Base-by-base conservation (phyloP, 2,329 filamentous ascomycete genomes). In the Claviceps monticola region DNA sequence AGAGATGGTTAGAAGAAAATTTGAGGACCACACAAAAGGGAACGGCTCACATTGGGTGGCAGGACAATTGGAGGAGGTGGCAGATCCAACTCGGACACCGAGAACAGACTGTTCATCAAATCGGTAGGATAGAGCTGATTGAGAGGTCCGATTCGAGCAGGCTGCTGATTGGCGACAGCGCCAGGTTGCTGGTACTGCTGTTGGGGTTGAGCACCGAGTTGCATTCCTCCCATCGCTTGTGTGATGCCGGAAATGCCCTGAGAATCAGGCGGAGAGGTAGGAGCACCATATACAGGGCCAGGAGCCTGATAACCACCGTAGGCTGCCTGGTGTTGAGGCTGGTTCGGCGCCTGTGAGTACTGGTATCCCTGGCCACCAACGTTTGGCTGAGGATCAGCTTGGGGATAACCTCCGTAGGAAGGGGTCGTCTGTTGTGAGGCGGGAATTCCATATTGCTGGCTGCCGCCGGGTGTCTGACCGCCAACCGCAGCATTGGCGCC, bases 121-220 rank as follows among this genome's bases (percentile, higher is more conserved):
- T 98, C 93, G 44, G 89, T 91, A 17, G 90, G 87, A 66, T 93
- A 91, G 54, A 97, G 80, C 70, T 91, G 88, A 70, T 96, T 97
- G 59, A 95, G 72, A 59, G 71, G 74, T 59, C 71, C 74, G 59
- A 63, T 71, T 61, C 68, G 67, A 57, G 62, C 59, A 23, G 66
- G 62, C 55, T 68, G 69, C n/a, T 74, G 58, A 21, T 42, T 51
- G 34, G 19, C 46, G 39, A 54, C 58, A 55, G 66, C 59, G 39
- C 56, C 71, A 49, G 72, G 75, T 66, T 73, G 74, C 48, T 74
- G 72, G 56, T 77, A 63, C 50, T 67, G 68, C 60, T 76, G 77
- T 54, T 62, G 56, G 51, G 62, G 56, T 53, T 66, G 65, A 21
- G 59, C 60, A 26, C 83, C 85, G 75, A 97, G 79, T 51, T 83